These are phyloP conservation scores for Leccinum disarticulatum DNA, from an alignment of 768 basidiomycete species.

Conservation along the genomic window DNA sequence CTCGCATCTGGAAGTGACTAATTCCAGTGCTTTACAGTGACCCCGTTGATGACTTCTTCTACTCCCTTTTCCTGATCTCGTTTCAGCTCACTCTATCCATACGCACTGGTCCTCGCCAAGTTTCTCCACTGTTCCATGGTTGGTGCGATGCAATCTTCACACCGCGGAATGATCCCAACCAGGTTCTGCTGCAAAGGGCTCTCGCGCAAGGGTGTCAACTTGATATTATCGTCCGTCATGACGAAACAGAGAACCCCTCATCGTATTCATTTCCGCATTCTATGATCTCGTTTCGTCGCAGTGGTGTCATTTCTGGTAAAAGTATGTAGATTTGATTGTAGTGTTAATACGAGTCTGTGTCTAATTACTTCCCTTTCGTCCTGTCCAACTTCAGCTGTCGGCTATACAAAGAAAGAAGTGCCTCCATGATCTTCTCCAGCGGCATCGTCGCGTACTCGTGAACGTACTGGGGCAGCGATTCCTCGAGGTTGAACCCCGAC, in stretches of 20 bases:
- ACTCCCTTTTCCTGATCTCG: neutral
- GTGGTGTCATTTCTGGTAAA: too few relatives aligned
- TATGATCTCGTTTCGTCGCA: too few relatives aligned
- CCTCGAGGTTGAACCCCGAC: conserved; percentile 80
- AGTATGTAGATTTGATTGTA: too few relatives aligned
- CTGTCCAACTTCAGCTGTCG: conserved; percentile 53
- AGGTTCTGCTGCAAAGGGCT: too few relatives aligned
- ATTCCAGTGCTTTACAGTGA: neutral
- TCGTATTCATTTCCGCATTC: too few relatives aligned
- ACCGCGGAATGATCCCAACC: neutral
- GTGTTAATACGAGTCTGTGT: too few relatives aligned
- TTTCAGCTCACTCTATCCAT: neutral
- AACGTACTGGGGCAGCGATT: conserved; percentile 83
- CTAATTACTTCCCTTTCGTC: conserved; percentile 17
- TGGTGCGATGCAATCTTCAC: neutral
- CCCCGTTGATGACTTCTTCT: neutral
- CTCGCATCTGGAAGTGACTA: neutral
- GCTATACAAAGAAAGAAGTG: conserved; percentile 72
- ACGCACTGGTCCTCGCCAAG: neutral
- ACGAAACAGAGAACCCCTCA: neutral
- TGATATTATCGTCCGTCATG: neutral
- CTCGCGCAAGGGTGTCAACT: neutral
- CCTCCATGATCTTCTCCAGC: conserved; percentile 82
- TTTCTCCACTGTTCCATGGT: neutral
- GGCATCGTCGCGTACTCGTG: conserved; percentile 85